These are phyloP conservation scores for Rhizophora apiculata DNA, from an alignment of 345 rosid genomes.

Conservation along the genomic window DNA sequence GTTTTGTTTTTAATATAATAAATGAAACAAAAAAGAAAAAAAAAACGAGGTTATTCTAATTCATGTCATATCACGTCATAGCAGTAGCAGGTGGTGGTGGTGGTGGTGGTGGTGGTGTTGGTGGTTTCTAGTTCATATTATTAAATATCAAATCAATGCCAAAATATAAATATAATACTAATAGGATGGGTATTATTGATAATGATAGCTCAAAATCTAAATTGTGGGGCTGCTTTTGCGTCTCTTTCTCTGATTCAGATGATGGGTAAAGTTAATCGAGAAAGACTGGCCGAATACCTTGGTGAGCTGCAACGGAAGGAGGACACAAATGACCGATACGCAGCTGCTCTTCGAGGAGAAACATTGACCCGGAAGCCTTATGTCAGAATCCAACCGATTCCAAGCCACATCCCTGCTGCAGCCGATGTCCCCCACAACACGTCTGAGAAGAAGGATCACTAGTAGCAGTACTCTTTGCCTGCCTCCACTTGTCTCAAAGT, in stretches of 20 bases:
- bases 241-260: conserved; percentile 42
- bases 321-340: conserved; percentile 86
- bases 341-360: conserved; percentile 85
- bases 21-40: too few relatives aligned
- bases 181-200: too few relatives aligned
- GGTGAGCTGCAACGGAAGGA: conserved; percentile 86
- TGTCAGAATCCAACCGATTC: conserved; percentile 69
- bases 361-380: conserved; percentile 78
- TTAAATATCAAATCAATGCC: too few relatives aligned
- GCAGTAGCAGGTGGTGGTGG: too few relatives aligned
- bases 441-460: conserved; percentile 11
- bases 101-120: too few relatives aligned
- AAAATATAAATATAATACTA: too few relatives aligned
- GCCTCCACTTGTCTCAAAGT: background rate
- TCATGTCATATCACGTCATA: too few relatives aligned
- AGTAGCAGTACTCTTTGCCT: conserved; percentile 1
- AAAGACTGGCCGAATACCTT: conserved; percentile 84
- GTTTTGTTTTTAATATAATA: too few relatives aligned
- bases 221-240: too few relatives aligned
- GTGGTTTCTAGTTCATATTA: too few relatives aligned
- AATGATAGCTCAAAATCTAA: too few relatives aligned
- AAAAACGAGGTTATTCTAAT: too few relatives aligned
- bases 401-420: conserved; percentile 30
- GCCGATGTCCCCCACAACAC: conserved; percentile 27
- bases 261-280: conserved; percentile 90